Conservation (phyloP, 495 filamentous ascomycete genomes). For the Achaetomiella virescens region DNA sequence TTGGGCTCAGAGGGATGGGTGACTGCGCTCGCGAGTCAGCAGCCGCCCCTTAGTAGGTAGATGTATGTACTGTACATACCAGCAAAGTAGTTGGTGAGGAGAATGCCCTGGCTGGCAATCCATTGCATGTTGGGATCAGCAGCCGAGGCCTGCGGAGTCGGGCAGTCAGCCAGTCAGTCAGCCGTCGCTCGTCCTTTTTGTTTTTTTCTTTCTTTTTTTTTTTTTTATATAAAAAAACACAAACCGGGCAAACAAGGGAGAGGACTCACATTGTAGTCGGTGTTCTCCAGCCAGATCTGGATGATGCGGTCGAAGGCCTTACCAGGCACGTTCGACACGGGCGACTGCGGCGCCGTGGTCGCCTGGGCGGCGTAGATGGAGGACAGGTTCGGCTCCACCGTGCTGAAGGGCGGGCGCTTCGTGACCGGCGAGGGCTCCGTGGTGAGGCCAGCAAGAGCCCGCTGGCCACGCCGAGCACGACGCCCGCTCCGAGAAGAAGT, state of each 20-base stretch:
- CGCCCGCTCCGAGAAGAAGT: no score
- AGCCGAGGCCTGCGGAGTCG: slow-evolving; percentile 5
- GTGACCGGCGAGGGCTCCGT: not conserved
- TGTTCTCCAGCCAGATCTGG: slow-evolving; percentile 70
- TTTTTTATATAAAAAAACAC: no score
- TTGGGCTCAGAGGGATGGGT: slow-evolving; percentile 69
- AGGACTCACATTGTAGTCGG: slow-evolving; percentile 46
- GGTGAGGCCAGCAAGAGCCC: no score
- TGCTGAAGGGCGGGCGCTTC: not conserved
- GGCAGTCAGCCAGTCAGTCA: not conserved
- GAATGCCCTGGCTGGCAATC: slow-evolving; percentile 57
- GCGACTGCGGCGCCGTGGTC: slow-evolving; percentile 39
- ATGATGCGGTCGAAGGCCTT: slow-evolving; percentile 61
- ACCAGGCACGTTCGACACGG: slow-evolving; percentile 55
- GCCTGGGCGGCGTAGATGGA: slow-evolving; percentile 27
- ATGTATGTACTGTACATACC: no score
- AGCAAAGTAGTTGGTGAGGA: slow-evolving; percentile 57
- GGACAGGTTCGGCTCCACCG: not conserved
- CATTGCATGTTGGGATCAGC: slow-evolving; percentile 33
- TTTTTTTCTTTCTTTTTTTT: no score
- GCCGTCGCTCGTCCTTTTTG: no score
- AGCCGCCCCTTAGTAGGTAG: no score
- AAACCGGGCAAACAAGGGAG: no score
- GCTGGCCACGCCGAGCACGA: no score
- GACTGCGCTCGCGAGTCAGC: no score